phyloP scores from a whole-genome alignment of 805 yeast species.

The Candida golubevii region DNA sequence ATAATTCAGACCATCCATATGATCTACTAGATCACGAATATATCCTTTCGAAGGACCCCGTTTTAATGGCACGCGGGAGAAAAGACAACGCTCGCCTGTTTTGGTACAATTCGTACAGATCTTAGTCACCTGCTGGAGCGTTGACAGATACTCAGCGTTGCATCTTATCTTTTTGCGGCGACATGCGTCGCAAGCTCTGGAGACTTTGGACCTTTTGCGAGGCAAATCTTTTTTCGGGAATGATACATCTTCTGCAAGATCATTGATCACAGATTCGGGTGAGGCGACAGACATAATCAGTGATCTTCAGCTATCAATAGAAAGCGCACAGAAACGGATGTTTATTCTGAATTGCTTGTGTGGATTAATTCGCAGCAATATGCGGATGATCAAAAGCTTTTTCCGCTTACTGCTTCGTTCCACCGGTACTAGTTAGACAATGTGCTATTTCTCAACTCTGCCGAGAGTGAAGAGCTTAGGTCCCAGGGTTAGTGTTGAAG shows the following conservation, averaged over 20 bases:
- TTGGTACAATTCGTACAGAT: constrained; percentile 61
- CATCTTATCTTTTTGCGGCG: constrained; percentile 70
- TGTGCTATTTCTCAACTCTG: too few species aligned
- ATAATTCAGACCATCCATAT: constrained; percentile 21
- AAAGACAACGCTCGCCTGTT: constrained; percentile 58
- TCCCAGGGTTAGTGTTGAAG: too few species aligned
- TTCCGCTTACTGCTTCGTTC: too few species aligned
- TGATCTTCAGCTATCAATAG: too few species aligned
- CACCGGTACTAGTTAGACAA: too few species aligned
- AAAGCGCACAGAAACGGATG: too few species aligned
- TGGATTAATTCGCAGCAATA: too few species aligned
- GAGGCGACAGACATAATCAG: constrained; percentile 2
- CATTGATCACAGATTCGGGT: constrained; percentile 1
- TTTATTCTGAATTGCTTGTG: too few species aligned
- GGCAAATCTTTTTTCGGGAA: constrained; percentile 17
- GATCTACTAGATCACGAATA: constrained; percentile 40
- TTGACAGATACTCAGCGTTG: constrained; percentile 50
- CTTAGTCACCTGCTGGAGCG: constrained; percentile 45
- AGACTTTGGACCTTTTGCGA: constrained; percentile 66
- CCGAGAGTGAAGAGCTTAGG: too few species aligned
- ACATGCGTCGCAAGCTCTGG: constrained; percentile 80
- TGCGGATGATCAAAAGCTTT: too few species aligned
- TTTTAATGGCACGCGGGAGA: constrained; percentile 67
- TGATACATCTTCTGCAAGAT: neutral
- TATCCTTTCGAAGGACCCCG: constrained; percentile 80